A percentile compares a stretch with the other conserved stretches of the same genome.
Conservation (phyloP, 352 stramenopile genomes). For the Globisporangium perplexum region DNA sequence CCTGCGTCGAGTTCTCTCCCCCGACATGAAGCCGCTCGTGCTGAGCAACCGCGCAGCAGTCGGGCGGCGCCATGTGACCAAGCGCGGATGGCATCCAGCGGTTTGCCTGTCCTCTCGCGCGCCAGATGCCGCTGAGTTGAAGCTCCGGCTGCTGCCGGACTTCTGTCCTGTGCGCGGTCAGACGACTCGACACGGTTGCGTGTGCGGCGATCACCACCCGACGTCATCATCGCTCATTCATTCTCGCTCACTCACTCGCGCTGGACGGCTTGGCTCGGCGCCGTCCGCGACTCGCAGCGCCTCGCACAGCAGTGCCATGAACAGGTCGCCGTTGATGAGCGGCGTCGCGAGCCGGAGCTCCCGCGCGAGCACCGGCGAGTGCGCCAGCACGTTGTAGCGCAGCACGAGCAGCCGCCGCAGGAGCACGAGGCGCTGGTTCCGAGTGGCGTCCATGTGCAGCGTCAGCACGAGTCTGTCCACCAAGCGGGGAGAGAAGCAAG, state of each 20-base stretch:
- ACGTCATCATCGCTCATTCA: neutral
- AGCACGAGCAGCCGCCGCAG: slow-evolving; percentile 31
- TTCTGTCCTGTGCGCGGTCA: too few relatives aligned
- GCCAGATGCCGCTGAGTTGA: neutral
- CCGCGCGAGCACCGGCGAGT: slow-evolving; percentile 26
- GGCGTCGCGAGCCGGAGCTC: slow-evolving; percentile 33
- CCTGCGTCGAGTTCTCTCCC: too few relatives aligned
- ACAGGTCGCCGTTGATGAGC: slow-evolving; percentile 42
- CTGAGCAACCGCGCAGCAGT: neutral
- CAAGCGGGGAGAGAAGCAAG: too few relatives aligned
- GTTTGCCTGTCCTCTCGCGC: neutral
- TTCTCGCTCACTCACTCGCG: neutral
- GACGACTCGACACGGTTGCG: too few relatives aligned
- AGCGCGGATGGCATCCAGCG: neutral
- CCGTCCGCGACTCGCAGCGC: slow-evolving; percentile 2
- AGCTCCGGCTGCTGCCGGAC: too few relatives aligned
- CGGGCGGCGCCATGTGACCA: neutral
- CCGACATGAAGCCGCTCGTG: too few relatives aligned
- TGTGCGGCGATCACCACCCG: neutral
- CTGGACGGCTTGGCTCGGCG: too few relatives aligned
- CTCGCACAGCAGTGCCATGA: slow-evolving; percentile 37
- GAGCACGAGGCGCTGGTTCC: slow-evolving; percentile 22
- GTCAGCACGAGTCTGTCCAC: slow-evolving; percentile 14
- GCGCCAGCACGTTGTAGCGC: slow-evolving; percentile 42
- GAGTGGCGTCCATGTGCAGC: slow-evolving; percentile 17